Evolutionary conservation across 1,284 basidiomycete species (phyloP), one percentile per base, ranked within the genome.

Genomic region (Cutaneotrichosporon daszewskae): DNA sequence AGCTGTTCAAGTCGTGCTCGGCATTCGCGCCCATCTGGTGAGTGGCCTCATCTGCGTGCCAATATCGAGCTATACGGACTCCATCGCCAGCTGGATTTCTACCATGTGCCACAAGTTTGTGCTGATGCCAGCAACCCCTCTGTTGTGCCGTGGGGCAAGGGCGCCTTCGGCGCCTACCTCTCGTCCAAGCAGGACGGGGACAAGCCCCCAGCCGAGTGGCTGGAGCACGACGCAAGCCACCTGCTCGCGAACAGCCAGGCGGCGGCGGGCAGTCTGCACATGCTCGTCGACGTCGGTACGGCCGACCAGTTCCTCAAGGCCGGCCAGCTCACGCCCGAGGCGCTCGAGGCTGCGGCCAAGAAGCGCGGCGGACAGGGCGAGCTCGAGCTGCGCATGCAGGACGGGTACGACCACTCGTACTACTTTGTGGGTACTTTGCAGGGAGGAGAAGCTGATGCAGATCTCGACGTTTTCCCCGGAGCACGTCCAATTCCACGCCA

Each of bases 101-200:
- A n/a, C n/a, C n/a, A 32, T 13, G 32, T 37, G n/a, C 14, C 28
- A 25, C 34, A 16, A 8, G 24, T 25, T 45, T 19, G 14, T n/a
- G 38, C 48, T 47, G 24, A 38, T 25, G 28, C 3, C 47, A 71
- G 68, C 43, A 95, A 98, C 72, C 92, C 95, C 0, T 83, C 83
- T 12, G 76, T 82, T 37, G 86, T 83, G 40, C 82, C 85, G 0
- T 96, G 94, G 92, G 94, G 95, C 24, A 75, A 84, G 58, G 95
- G 94, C 66, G 92, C 91, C 0, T 96, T 98, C 72, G 63, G 59
- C 4, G 87, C 88, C n/a, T 97, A 96, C 73, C 79, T 98, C 38
- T 43, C 49, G 18, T 57, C 60, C 9, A 43, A 51, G 26, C 56
- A 55, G 18, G 72, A 76, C 45, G 8, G 20, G 13, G 10, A 10